Evolutionary conservation across 2,329 filamentous ascomycete genomes (phyloP).

Genomic region (Aspergillus amoenus): DNA sequence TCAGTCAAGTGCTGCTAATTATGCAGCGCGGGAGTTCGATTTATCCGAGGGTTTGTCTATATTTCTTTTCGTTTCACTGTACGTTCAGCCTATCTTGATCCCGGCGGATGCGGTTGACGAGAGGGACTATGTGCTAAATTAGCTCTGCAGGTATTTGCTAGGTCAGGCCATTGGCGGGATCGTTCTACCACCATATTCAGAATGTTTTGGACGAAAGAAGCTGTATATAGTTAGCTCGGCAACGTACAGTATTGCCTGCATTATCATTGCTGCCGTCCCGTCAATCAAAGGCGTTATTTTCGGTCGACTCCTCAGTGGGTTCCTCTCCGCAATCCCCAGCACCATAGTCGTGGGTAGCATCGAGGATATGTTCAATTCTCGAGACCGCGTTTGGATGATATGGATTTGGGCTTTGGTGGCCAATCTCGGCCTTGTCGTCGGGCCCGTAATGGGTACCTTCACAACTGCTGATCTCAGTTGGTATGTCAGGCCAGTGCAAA

Average conservation of each 20-base stretch:
- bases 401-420: conserved; percentile 47
- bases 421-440: conserved; percentile 45
- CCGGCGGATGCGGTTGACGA: neutral
- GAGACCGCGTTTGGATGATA: conserved; percentile 48
- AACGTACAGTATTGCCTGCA: conserved; percentile 30
- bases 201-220: conserved; percentile 39
- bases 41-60: conserved; percentile 27
- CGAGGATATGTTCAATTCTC: conserved; percentile 51
- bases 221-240: conserved; percentile 34
- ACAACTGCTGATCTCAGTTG: conserved; percentile 40
- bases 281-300: conserved; percentile 39
- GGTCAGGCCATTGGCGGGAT: conserved; percentile 35
- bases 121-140: neutral
- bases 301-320: conserved; percentile 45
- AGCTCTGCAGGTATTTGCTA: conserved; percentile 30
- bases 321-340: conserved; percentile 49
- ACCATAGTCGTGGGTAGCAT: conserved; percentile 50
- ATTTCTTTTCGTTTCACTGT: conserved; percentile 30
- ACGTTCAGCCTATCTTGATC: neutral
- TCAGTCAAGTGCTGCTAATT: conserved; percentile 30
- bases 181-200: conserved; percentile 38
- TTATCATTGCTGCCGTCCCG: conserved; percentile 41
- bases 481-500: conserved; percentile 20
- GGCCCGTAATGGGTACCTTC: conserved; percentile 47
- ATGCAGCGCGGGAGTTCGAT: conserved; percentile 27